Base-by-base conservation (phyloP, 2,329 filamentous ascomycete genomes). In the Chaetothyriales sp. region DNA sequence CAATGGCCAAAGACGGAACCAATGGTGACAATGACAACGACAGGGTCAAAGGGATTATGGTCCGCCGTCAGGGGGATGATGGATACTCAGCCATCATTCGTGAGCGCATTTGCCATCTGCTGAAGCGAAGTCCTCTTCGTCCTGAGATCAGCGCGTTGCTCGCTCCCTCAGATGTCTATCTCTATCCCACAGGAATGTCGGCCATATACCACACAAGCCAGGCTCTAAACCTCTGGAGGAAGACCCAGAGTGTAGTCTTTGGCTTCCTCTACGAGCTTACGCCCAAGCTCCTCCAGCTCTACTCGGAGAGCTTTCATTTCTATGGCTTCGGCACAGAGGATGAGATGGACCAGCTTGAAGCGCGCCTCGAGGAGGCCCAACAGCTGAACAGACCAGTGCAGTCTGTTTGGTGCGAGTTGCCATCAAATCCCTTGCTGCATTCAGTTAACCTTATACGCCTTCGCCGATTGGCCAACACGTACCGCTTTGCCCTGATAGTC, bases 101-200 rank as follows among this genome's bases (percentile, higher is more conserved):
- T 28, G 45, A 47, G 26, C 45, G 45, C n/a, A 51, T 51, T 46
- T 19, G 20, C 28, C 20, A 25, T n/a, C 43, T 44, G 32, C 42
- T 51, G 12, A 44, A 51, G 2, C 25, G 49, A 10, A 46, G 45
- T 15, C 28, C 45, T 9, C 39, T 51, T n/a, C 7, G 18, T 18
- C 43, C 32, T 3, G 18, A 18, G 25, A 18, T 32, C 6, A 45
- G 15, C 10, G 19, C 45, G 5, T 28, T 43, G 19, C 22, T 26
- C 25, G 18, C 28, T 15, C 50, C 56, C 3, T 63, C 64, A 2
- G 74, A 79, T 53, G 69, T 80, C 1, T 77, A 68, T 47, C 63
- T 80, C 18, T 78, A 73, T 57, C 69, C 70, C 4, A 73, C 73
- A 0, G 76, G 76, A 22, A 79, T 79, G 75, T 70, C 70, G 0